Percentiles rank a stretch among this genome's conserved stretches.
phyloP scores from a whole-genome alignment of 495 filamentous ascomycete genomes.

The Tetracladium setigerum region DNA sequence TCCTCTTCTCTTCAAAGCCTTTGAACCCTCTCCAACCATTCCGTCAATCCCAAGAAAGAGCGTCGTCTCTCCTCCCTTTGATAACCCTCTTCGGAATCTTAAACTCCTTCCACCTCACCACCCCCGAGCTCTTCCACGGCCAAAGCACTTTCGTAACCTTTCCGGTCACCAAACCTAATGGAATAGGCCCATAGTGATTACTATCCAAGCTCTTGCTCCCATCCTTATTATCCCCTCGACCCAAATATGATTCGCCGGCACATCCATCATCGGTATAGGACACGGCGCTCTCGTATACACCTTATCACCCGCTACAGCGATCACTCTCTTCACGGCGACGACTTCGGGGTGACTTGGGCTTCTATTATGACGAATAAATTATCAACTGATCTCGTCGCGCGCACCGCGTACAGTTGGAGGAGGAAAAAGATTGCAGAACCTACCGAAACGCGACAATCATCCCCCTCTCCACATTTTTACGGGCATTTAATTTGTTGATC shows the following conservation, averaged over 20 bases:
- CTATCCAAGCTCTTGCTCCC: constrained; percentile 55
- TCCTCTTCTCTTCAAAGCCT: no score
- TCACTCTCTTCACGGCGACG: constrained; percentile 60
- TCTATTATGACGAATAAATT: constrained; percentile 27
- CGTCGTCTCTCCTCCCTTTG: constrained; percentile 22
- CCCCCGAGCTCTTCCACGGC: constrained; percentile 44
- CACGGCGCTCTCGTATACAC: constrained; percentile 56
- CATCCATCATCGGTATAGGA: constrained; percentile 42
- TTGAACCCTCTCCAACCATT: no score
- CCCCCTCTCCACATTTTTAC: constrained; percentile 36
- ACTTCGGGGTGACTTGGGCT: constrained; percentile 53
- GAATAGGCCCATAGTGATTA: constrained; percentile 66
- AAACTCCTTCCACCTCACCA: constrained; percentile 45
- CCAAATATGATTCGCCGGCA: constrained; percentile 72
- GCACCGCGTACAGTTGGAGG: no score
- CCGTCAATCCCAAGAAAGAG: constrained; percentile 15
- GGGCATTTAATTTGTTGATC: constrained; percentile 39
- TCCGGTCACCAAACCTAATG: constrained; percentile 53
- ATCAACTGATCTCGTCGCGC: not conserved
- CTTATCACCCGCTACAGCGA: constrained; percentile 62
- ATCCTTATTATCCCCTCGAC: constrained; percentile 60
- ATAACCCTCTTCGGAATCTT: constrained; percentile 16
- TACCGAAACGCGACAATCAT: constrained; percentile 49
- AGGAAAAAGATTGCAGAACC: constrained; percentile 5
- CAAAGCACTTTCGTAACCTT: constrained; percentile 54